Evolutionary conservation across 1,139 yeast species (phyloP), one percentile per base, ranked within the genome.

Genomic region (Debaryomycetaceae sp.): DNA sequence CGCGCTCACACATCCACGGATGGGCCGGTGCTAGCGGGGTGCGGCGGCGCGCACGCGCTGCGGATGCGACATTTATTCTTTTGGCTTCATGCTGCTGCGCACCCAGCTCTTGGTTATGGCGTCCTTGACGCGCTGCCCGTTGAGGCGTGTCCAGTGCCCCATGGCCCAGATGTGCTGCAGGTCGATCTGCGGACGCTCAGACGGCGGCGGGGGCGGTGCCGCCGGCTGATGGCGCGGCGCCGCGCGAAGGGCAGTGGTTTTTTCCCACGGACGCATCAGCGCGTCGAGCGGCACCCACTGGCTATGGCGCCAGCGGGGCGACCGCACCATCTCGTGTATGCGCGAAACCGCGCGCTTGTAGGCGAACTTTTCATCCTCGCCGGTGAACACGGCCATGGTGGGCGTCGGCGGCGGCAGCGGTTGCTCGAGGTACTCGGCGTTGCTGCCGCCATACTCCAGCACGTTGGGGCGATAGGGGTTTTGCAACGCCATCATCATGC

Each of bases 291-390:
- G 84, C 3, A 65, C 58, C 86, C 85, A 79, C 32, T 65, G 49
- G 18, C 52, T 53, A 6, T 44, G 39, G 39, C 79, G 59, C 84
- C 86, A 81, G 6, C 45, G 43, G 17, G 55, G 60, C 0, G 82
- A 73, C 1, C 67, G 67, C 1, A 78, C 72, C 86, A 82, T 81
- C 44, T 82, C 89, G 37, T 64, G 62, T 17, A 82, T 66, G 42
- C 91, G 57, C 48, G 80, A 76, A 1, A 80, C 80, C 0, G 89
- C 88, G 41, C 89, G 54, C 40, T 76, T 77, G 45, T 74, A 81
- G 3, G 91, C 88, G 57, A 82, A 81, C 53, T 70, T 71, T 48
- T 82, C 89, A 51, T 82, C 89, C 44, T 81, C 88, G 18, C 91
- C 89, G 0, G 86, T 81, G 43, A 81, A 82, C 3, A 79, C 79